Conservation (phyloP, 2,329 filamentous ascomycete genomes). For the Tolypocladium ophioglossoides region DNA sequence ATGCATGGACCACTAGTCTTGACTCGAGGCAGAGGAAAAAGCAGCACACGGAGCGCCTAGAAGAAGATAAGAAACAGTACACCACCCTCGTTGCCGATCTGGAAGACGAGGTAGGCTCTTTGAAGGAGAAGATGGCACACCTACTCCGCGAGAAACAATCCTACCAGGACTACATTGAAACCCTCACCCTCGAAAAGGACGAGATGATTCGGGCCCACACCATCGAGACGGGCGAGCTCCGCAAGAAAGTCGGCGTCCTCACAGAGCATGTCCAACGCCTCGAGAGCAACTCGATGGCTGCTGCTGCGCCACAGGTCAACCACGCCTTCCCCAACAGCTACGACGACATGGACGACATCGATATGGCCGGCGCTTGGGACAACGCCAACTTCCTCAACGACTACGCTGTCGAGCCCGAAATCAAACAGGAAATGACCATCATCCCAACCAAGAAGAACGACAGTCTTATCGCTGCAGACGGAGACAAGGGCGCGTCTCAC, state of each 20-base stretch:
- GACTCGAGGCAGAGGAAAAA: conserved; percentile 97
- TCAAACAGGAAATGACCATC: conserved; percentile 49
- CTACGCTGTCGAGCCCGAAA: conserved; percentile 50
- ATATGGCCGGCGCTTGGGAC: conserved; percentile 76
- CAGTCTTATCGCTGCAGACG: conserved; percentile 26
- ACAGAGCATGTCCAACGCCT: conserved; percentile 61
- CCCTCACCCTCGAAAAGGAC: conserved; percentile 76
- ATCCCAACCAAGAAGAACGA: conserved; percentile 42
- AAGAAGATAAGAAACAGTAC: conserved; percentile 93
- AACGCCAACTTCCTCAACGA: conserved; percentile 62
- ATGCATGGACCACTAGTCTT: conserved; percentile 44
- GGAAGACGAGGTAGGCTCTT: conserved; percentile 63
- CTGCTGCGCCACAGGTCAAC: conserved; percentile 30
- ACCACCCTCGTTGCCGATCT: conserved; percentile 65
- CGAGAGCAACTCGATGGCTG: conserved; percentile 44
- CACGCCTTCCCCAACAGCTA: conserved; percentile 61
- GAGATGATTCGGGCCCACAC: conserved; percentile 84
- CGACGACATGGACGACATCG: conserved; percentile 72
- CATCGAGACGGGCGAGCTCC: conserved; percentile 78
- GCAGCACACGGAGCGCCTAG: conserved; percentile 91
- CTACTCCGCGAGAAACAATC: conserved; percentile 64
- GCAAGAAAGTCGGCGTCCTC: conserved; percentile 83
- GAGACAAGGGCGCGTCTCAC: conserved; percentile 53
- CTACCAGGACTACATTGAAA: conserved; percentile 64
- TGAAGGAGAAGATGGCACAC: conserved; percentile 60